Evolutionary conservation across 768 basidiomycete species (phyloP), one percentile per base, ranked within the genome.

Genomic region (Mycena vitilis): DNA sequence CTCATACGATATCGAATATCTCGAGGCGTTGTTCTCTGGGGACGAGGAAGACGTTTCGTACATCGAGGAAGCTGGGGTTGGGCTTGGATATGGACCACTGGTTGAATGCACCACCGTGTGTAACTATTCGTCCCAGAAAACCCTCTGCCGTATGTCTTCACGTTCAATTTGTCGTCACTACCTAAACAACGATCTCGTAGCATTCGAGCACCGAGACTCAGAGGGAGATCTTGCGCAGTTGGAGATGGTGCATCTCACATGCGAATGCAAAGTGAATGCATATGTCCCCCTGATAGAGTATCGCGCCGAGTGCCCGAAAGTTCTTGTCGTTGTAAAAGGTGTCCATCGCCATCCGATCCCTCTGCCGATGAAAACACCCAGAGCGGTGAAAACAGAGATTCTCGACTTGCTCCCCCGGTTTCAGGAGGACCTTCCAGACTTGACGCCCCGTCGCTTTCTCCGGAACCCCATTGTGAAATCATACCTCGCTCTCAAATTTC

Each of bases 341-440:
- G 60, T 40, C 25, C 76, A 77, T 56, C 15, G 38, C 4, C 76
- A 77, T 53, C 73, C 75, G 37, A 68, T 77, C 55, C 75, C 74
- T 0, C 48, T 75, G 16, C 74, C 73, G 0, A 22, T 49, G 11
- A 74, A 69, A 25, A 73, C 75, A 15, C 76, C 76, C 1, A 71
- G 68, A 1, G 2, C 23, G 5, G 65, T 75, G 15, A 37, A 45
- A 9, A 2, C 22, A 30, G 67, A 68, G 53, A 59, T 66, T 18
- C 61, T 70, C 11, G 36, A 54, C 1, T 55, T 70, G 5, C 55
- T 66, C 2, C 30, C 16, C 12, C 22, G 22, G 11, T 44, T 70
- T 18, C 58, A 52, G 16, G 34, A 61, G 15, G 69, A 70, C 48
- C 42, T 70, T 5, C 55, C 69, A 22, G 69, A 70, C 42, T 22